Evolutionary conservation across 306 rosid species (phyloP).

Genomic region (Bauhinia variegata): DNA sequence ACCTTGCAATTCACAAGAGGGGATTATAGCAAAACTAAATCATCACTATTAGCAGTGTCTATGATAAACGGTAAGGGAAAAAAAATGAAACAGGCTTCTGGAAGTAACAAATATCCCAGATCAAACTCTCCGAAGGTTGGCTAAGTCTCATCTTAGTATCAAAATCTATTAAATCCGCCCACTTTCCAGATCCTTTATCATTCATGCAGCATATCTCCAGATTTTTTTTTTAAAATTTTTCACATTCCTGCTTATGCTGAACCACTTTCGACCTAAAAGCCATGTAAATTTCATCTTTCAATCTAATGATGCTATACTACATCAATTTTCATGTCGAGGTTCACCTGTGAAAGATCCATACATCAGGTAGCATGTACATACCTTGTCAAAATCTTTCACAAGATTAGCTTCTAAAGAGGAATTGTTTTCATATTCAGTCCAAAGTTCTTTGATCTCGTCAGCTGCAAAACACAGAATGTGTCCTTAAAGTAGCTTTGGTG

Average conservation of each 20-base stretch:
- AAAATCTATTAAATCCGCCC: too few species aligned
- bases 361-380: conserved; percentile 31
- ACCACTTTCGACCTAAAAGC: background rate
- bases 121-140: background rate
- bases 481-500: conserved; percentile 24
- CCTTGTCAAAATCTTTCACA: conserved; percentile 95
- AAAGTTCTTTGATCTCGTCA: conserved; percentile 88
- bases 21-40: background rate
- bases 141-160: too few species aligned
- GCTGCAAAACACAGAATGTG: conserved; percentile 55
- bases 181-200: too few species aligned
- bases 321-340: background rate
- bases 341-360: background rate
- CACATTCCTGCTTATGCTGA: background rate
- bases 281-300: background rate
- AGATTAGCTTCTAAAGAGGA: conserved; percentile 94
- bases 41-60: background rate
- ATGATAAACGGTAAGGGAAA: background rate
- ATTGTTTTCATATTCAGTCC: conserved; percentile 90
- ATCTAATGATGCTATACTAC: background rate
- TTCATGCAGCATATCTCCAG: background rate
- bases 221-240: background rate
- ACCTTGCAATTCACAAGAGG: background rate
- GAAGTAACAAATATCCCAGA: background rate
- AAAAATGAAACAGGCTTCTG: background rate